Evolutionary conservation across 106 monocot genomes (phyloP).

Genomic region (Platanthera zijinensis): DNA sequence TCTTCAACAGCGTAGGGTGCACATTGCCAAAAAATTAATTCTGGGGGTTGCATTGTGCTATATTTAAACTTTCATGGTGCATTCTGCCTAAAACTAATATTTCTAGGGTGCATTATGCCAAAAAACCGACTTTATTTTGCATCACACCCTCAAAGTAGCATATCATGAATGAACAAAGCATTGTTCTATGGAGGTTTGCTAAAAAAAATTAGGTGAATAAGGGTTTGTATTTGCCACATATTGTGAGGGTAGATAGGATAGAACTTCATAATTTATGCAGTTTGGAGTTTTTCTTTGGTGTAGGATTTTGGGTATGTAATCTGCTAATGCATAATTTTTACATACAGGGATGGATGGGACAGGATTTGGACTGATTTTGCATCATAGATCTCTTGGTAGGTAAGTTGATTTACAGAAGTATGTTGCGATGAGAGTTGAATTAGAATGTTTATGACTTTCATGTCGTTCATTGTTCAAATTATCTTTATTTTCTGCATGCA

Average conservation of each 20-base stretch:
- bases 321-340: background rate
- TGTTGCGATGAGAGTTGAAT: background rate
- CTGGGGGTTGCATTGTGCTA: too few relatives aligned
- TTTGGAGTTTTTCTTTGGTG: background rate
- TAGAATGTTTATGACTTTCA: background rate
- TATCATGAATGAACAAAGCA: background rate
- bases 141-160: background rate
- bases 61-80: too few relatives aligned
- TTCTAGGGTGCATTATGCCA: too few relatives aligned
- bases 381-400: conserved; percentile 26
- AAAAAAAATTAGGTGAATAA: background rate
- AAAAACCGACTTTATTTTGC: background rate
- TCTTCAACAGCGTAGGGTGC: too few relatives aligned
- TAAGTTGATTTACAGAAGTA: background rate
- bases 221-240: background rate
- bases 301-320: background rate
- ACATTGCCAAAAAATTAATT: too few relatives aligned
- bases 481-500: background rate
- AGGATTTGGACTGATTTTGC: conserved; percentile 16
- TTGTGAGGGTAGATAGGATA: background rate
- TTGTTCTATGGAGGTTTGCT: background rate
- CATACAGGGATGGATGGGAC: conserved; percentile 20
- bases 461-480: background rate
- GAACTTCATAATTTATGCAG: background rate
- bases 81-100: too few relatives aligned